A percentile compares a stretch with the other conserved stretches of the same genome.
phyloP scores from a whole-genome alignment of 2,329 filamentous ascomycete genomes.

The Macrophomina phaseolina region DNA sequence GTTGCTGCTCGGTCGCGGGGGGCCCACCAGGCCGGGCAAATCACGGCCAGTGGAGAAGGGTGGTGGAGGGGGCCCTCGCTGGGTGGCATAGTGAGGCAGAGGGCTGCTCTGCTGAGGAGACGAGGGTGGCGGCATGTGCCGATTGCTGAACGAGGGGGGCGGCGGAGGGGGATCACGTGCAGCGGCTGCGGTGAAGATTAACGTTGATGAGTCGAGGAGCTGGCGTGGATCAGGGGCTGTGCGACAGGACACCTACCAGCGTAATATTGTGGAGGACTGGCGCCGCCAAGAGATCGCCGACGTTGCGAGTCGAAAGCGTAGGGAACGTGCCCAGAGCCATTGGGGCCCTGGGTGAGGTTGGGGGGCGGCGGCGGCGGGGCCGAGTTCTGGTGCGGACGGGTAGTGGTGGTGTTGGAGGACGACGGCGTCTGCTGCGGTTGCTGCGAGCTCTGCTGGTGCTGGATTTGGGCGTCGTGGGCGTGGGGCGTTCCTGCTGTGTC shows the following conservation, averaged over 20 bases:
- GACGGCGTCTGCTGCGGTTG: conserved; percentile 29
- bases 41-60: conserved; percentile 60
- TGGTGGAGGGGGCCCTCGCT: conserved; percentile 52
- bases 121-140: conserved; percentile 58
- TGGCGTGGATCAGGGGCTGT: conserved; percentile 26
- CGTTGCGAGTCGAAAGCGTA: conserved; percentile 34
- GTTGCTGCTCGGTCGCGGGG: conserved; percentile 64
- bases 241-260: conserved; percentile 37
- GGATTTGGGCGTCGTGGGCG: conserved; percentile 36
- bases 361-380: conserved; percentile 27
- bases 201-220: conserved; percentile 28
- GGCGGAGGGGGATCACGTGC: conserved; percentile 46
- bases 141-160: conserved; percentile 49
- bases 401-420: conserved; percentile 36
- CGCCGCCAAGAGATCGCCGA: conserved; percentile 51
- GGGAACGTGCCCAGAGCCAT: conserved; percentile 25
- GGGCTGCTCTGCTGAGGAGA: conserved; percentile 51
- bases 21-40: conserved; percentile 56
- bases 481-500: conserved; percentile 30
- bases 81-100: conserved; percentile 44
- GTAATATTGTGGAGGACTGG: conserved; percentile 41
- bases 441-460: conserved; percentile 39
- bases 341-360: conserved; percentile 12
- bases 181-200: conserved; percentile 40
- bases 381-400: conserved; percentile 26